Base-by-base conservation (phyloP, 1,139 yeast genomes). In the Candida dubliniensis region DNA sequence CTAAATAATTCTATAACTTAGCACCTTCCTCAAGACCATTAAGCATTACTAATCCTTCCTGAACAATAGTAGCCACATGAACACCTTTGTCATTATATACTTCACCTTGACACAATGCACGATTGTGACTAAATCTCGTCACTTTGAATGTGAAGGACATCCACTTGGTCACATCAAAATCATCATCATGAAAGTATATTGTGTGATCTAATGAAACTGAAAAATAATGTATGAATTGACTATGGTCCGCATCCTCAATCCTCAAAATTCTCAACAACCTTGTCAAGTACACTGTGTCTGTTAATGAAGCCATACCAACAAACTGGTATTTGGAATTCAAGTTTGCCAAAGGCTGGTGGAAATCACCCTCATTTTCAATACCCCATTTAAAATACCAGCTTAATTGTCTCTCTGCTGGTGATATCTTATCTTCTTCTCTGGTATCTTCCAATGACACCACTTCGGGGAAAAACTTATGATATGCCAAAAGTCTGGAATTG, bases 141-240 rank as follows among this genome's bases (percentile, higher is more conserved):
- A 78, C 74, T 43, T 67, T 67, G 36, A 79, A 67, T 41, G 77
- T 71, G 46, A 76, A 74, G 12, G 74, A 67, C 57, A 79, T 61
- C 82, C 84, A 83, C 24, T 77, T 67, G 40, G 76, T 72, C 2
- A 74, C 69, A 46, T 74, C 74, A 47, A 79, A 68, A 45, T 75
- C 80, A 32, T 67, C 69, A 50, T 72, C 77, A 54, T 84, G 90
- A 66, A 85, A 84, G 59, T 84, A 83, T 14, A 87, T 74, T 0
- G 80, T 65, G 56, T 84, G 90, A 54, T 84, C 90, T 52, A 85
- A 63, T 10, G 86, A 79, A 9, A 82, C 84, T 36, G 83, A 77
- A 39, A 56, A 52, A 50, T 67, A 67, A 39, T 63, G 67, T 40
- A 61, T 65, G 26, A 57, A 49, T 15, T 60, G 74, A 63, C 55